These are phyloP conservation scores for Mycena vitilis DNA, from an alignment of 768 basidiomycete species.

Conservation along the genomic window DNA sequence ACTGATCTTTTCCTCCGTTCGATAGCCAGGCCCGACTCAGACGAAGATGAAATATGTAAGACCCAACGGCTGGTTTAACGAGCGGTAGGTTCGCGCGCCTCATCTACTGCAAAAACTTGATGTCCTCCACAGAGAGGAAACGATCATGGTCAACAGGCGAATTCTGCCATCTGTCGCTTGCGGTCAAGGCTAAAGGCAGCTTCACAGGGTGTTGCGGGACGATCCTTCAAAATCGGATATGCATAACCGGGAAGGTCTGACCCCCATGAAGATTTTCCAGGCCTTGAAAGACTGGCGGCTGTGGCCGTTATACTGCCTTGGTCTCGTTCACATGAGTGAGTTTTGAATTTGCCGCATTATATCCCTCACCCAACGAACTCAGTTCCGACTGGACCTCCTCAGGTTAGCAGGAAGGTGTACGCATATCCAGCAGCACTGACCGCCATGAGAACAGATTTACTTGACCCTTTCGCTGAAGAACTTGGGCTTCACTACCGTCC, in stretches of 20 bases:
- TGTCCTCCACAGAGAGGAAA: conserved; percentile 59
- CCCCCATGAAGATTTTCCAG: conserved; percentile 58
- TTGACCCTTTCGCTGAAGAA: conserved; percentile 71
- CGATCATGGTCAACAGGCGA: conserved; percentile 70
- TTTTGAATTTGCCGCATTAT: background rate
- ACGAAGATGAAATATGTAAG: conserved; percentile 66
- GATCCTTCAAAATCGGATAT: conserved; percentile 76
- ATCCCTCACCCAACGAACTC: background rate
- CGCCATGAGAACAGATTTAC: conserved; percentile 46
- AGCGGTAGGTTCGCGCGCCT: conserved; percentile 51
- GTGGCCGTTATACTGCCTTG: conserved; percentile 74
- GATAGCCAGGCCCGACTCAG: conserved; percentile 68
- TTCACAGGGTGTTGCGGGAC: conserved; percentile 63
- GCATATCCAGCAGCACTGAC: conserved; percentile 36
- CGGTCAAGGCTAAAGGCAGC: background rate
- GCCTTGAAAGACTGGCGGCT: conserved; percentile 69
- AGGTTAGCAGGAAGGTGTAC: conserved; percentile 32
- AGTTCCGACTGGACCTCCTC: conserved; percentile 71
- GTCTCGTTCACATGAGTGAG: conserved; percentile 65
- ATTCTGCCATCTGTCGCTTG: background rate
- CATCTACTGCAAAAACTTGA: background rate
- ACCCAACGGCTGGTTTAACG: conserved; percentile 75
- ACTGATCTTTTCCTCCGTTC: conserved; percentile 56
- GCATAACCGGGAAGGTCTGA: conserved; percentile 78
- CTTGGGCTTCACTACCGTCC: conserved; percentile 71